Conservation (phyloP, 2,329 filamentous ascomycete genomes). For the Epicoccum sorghinum region DNA sequence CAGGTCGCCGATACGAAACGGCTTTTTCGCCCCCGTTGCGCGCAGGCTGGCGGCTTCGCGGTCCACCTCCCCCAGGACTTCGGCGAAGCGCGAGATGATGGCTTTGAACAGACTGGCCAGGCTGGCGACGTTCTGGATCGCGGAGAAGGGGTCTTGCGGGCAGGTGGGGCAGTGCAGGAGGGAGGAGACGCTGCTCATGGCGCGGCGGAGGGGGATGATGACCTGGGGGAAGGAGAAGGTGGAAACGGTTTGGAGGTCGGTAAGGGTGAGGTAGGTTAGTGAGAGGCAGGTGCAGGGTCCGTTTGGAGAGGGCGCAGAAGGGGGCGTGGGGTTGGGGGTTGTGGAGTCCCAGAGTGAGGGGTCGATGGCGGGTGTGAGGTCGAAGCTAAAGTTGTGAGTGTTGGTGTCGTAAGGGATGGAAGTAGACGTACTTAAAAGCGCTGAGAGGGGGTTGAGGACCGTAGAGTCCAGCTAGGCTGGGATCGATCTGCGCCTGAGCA, state of each 20-base stretch:
- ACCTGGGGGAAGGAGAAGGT: constrained; percentile 52
- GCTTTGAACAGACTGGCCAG: constrained; percentile 51
- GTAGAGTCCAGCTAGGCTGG: constrained; percentile 8
- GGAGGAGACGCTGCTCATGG: constrained; percentile 48
- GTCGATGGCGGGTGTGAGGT: constrained; percentile 24
- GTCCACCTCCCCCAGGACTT: constrained; percentile 50
- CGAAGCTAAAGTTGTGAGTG: background rate
- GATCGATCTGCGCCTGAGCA: constrained; percentile 13
- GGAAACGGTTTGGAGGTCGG: constrained; percentile 48
- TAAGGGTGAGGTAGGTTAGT: constrained; percentile 53
- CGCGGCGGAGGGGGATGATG: constrained; percentile 50
- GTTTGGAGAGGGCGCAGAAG: constrained; percentile 1
- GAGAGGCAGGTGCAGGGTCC: constrained; percentile 53
- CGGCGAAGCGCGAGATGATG: constrained; percentile 51
- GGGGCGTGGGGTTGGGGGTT: constrained; percentile 1
- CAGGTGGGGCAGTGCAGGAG: constrained; percentile 53
- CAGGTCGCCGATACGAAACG: constrained; percentile 53
- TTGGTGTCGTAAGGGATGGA: background rate
- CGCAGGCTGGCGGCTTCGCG: constrained; percentile 45
- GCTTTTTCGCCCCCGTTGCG: constrained; percentile 44
- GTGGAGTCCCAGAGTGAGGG: constrained; percentile 35
- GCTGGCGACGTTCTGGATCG: constrained; percentile 54
- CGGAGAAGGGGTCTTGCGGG: constrained; percentile 49
- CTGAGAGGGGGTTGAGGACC: constrained; percentile 6
- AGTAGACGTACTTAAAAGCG: constrained; percentile 21